These are phyloP conservation scores for Candida ficus DNA, from an alignment of 805 yeast genomes.

Conservation along the genomic window DNA sequence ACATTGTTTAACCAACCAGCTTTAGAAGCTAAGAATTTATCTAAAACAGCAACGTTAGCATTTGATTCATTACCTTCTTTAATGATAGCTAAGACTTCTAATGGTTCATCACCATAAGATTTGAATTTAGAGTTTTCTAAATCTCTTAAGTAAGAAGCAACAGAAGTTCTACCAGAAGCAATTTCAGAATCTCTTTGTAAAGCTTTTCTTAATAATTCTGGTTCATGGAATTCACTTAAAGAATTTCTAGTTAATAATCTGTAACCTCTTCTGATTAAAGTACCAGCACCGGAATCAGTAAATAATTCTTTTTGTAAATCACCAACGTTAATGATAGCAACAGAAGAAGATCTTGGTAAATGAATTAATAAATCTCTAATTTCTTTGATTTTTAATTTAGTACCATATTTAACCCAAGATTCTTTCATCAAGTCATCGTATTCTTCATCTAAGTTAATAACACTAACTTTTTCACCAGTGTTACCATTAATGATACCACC, in stretches of 20 bases:
- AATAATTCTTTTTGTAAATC: slow-evolving; percentile 96
- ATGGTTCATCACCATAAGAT: slow-evolving; percentile 92
- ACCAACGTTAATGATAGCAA: slow-evolving; percentile 92
- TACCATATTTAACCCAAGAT: slow-evolving; percentile 98
- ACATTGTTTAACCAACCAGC: slow-evolving; percentile 97
- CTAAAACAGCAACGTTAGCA: slow-evolving; percentile 58
- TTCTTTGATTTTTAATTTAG: slow-evolving; percentile 94
- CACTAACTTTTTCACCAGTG: slow-evolving; percentile 84
- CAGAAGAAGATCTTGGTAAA: slow-evolving; percentile 95
- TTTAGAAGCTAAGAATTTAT: slow-evolving; percentile 80
- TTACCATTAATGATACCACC: slow-evolving; percentile 95
- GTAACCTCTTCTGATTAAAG: slow-evolving; percentile 95
- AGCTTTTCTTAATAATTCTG: slow-evolving; percentile 75
- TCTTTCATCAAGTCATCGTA: slow-evolving; percentile 86
- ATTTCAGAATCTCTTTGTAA: slow-evolving; percentile 74
- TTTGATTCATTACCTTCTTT: slow-evolving; percentile 35
- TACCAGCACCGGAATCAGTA: slow-evolving; percentile 99
- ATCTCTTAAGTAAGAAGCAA: slow-evolving; percentile 73
- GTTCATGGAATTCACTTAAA: slow-evolving; percentile 59
- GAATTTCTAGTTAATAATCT: slow-evolving; percentile 70
- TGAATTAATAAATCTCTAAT: slow-evolving; percentile 91
- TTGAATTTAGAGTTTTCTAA: slow-evolving; percentile 61
- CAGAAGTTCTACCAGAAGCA: slow-evolving; percentile 62
- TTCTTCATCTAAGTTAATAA: slow-evolving; percentile 93
- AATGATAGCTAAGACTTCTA: slow-evolving; percentile 90